A percentile compares a stretch with the other conserved stretches of the same genome.
phyloP scores from a whole-genome alignment of 306 rosid species.

The Styphnolobium japonicum region DNA sequence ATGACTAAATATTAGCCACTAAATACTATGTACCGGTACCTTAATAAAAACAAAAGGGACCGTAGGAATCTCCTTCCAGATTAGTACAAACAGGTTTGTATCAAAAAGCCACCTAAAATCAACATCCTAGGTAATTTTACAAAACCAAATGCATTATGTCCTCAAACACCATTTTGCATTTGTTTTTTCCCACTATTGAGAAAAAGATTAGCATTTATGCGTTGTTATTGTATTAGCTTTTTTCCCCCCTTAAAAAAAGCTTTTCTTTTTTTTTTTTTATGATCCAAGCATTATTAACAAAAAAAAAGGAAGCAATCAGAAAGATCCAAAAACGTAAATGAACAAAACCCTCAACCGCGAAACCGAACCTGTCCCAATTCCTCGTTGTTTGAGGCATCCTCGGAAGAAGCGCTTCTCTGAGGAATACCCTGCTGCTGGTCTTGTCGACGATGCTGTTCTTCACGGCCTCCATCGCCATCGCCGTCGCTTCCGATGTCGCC shows the following conservation, averaged over 20 bases:
- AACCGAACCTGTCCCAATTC: slow-evolving; percentile 27
- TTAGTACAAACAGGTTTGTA: no score
- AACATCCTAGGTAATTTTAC: no score
- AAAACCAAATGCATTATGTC: no score
- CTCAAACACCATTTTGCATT: no score
- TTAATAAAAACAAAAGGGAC: no score
- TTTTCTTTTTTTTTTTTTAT: no score
- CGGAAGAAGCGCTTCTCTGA: slow-evolving; percentile 13
- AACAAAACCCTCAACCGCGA: slow-evolving; percentile 2
- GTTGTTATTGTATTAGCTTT: no score
- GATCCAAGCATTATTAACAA: not conserved
- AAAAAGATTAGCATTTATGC: not conserved
- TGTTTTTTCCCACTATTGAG: not conserved
- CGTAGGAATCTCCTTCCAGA: no score
- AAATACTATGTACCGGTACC: no score
- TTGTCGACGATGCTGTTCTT: not conserved
- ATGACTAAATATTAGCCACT: no score
- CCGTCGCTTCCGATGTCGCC: slow-evolving; percentile 25
- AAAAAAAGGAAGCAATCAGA: not conserved
- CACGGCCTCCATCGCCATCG: not conserved
- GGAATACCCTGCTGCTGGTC: not conserved
- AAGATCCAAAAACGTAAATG: not conserved
- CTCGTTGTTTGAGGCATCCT: slow-evolving; percentile 20
- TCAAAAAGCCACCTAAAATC: no score
- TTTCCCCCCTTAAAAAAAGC: no score